phyloP scores from a whole-genome alignment of 2,329 filamentous ascomycete genomes.

The Alternaria panax region DNA sequence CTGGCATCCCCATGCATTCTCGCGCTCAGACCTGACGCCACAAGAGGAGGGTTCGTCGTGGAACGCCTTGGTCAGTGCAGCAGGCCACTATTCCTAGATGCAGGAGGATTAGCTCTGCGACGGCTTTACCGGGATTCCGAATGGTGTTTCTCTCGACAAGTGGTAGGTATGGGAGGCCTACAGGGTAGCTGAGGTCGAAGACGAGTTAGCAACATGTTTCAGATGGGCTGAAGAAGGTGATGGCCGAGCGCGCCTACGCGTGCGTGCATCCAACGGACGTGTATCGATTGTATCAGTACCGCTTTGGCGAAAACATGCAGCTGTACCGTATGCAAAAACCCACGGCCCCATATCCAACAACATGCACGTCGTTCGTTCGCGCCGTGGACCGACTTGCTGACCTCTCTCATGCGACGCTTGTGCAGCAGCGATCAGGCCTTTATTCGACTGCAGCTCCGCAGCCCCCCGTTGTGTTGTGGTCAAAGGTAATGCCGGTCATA shows the following conservation, averaged over 20 bases:
- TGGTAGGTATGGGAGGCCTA: slow-evolving; percentile 1
- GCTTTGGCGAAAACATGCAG: slow-evolving; percentile 19
- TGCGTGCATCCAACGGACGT: slow-evolving; percentile 11
- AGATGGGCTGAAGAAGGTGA: slow-evolving; percentile 14
- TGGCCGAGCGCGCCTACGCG: slow-evolving; percentile 21
- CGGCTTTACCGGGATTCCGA: neutral
- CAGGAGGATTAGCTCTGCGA: slow-evolving; percentile 2
- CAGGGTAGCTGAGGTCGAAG: slow-evolving; percentile 4
- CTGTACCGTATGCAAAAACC: slow-evolving; percentile 2
- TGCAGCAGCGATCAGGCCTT: slow-evolving; percentile 13
- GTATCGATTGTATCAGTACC: slow-evolving; percentile 25
- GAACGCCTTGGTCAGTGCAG: slow-evolving; percentile 1
- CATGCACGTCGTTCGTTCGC: slow-evolving; percentile 1
- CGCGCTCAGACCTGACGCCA: neutral
- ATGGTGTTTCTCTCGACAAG: neutral
- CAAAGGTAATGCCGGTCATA: slow-evolving; percentile 11
- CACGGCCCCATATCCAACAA: slow-evolving; percentile 11
- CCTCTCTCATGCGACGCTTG: slow-evolving; percentile 11
- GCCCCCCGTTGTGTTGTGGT: slow-evolving; percentile 7
- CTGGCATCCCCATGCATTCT: neutral
- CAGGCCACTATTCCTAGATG: slow-evolving; percentile 1
- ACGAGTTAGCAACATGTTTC: slow-evolving; percentile 19
- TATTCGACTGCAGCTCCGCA: neutral
- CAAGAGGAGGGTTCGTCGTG: slow-evolving; percentile 4
- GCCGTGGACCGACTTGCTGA: slow-evolving; percentile 5